phyloP scores from a whole-genome alignment of 1,139 yeast species.

The Insectozyma bohioensis region DNA sequence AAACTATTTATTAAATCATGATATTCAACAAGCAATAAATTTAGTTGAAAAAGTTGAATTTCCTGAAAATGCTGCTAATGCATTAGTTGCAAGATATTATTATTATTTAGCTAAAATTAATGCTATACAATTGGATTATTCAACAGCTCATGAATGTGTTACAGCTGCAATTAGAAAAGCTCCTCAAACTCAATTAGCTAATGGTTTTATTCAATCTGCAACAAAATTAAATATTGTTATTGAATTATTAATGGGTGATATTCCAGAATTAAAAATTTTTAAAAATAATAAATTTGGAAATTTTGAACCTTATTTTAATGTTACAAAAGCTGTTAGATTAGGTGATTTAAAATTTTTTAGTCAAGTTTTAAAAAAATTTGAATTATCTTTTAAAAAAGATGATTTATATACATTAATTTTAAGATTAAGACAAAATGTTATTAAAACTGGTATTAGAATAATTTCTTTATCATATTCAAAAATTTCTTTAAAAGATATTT shows the following conservation, averaged over 20 bases:
- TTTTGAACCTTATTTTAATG: conserved; percentile 78
- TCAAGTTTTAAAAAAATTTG: conserved; percentile 67
- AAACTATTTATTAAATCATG: conserved; percentile 75
- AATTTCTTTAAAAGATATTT: conserved; percentile 85
- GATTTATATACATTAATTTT: conserved; percentile 83
- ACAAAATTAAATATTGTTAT: conserved; percentile 85
- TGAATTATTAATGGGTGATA: conserved; percentile 94
- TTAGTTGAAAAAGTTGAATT: conserved; percentile 86
- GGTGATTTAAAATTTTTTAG: conserved; percentile 88
- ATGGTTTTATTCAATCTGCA: conserved; percentile 88
- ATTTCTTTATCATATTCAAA: conserved; percentile 89
- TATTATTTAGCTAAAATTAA: conserved; percentile 87
- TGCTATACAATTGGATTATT: conserved; percentile 91
- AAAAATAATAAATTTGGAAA: conserved; percentile 54
- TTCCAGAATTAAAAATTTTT: conserved; percentile 88
- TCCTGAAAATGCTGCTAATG: conserved; percentile 82
- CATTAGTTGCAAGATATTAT: conserved; percentile 87
- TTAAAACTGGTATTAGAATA: conserved; percentile 95
- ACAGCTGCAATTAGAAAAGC: conserved; percentile 94
- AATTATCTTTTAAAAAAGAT: conserved; percentile 64
- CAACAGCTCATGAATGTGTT: conserved; percentile 85
- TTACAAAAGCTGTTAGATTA: conserved; percentile 86
- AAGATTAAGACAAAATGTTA: conserved; percentile 93
- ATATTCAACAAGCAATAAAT: conserved; percentile 84
- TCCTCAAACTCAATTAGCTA: conserved; percentile 86